Conservation (phyloP, 2,329 filamentous ascomycete genomes). For the Fusarium nanum region DNA sequence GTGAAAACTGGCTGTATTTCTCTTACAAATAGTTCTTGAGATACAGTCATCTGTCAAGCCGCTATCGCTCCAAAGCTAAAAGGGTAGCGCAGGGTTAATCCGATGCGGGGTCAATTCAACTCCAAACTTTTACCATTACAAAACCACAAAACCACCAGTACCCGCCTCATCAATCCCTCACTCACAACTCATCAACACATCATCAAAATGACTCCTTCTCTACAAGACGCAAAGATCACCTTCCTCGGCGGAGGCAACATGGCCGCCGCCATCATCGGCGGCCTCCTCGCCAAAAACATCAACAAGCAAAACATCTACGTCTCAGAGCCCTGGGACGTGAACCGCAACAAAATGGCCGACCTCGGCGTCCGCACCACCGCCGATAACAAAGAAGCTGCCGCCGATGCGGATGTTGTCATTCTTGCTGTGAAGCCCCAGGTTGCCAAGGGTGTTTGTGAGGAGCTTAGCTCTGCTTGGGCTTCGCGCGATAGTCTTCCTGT, state of each 20-base stretch:
- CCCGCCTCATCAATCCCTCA: not conserved
- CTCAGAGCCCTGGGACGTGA: constrained; percentile 64
- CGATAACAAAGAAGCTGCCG: constrained; percentile 59
- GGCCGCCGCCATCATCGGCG: constrained; percentile 64
- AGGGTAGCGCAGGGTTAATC: constrained; percentile 37
- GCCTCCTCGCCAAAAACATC: constrained; percentile 58
- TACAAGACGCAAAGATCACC: constrained; percentile 51
- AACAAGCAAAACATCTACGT: constrained; percentile 59
- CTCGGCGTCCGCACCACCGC: constrained; percentile 60
- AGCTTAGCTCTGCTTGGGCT: constrained; percentile 57
- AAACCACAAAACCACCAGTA: constrained; percentile 1
- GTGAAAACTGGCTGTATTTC: not conserved
- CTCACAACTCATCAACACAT: not conserved
- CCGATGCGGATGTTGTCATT: constrained; percentile 59
- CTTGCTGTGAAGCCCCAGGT: constrained; percentile 65
- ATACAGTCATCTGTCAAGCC: not conserved
- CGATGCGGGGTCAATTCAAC: constrained; percentile 34
- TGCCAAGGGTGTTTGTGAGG: constrained; percentile 59
- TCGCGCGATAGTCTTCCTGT: constrained; percentile 53
- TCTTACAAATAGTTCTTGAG: not conserved
- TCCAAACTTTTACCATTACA: constrained; percentile 34
- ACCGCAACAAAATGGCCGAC: constrained; percentile 61
- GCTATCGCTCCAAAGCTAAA: constrained; percentile 31
- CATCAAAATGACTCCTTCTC: constrained; percentile 43
- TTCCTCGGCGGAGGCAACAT: constrained; percentile 64